phyloP scores from a whole-genome alignment of 2,329 filamentous ascomycete species.

The Xylaria sp. region DNA sequence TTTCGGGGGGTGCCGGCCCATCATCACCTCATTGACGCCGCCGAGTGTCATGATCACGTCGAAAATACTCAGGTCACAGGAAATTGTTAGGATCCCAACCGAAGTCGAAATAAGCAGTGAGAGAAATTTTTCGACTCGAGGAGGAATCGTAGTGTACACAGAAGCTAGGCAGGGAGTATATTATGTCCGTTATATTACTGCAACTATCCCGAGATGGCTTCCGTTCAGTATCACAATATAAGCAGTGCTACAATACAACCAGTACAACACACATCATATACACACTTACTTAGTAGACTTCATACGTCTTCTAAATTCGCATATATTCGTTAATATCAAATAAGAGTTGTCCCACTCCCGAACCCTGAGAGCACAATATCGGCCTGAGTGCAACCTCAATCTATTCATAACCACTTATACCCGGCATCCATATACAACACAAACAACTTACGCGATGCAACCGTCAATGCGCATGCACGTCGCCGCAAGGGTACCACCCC shows the following conservation, averaged over 20 bases:
- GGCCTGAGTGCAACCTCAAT: constrained; percentile 10
- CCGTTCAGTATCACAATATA: constrained; percentile 22
- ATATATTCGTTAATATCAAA: background rate
- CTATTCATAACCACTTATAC: background rate
- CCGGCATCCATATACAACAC: background rate
- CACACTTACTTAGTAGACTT: background rate
- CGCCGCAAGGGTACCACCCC: constrained; percentile 37
- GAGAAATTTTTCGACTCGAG: background rate
- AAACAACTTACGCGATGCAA: constrained; percentile 34
- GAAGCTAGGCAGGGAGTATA: constrained; percentile 26
- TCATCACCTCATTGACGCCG: constrained; percentile 32
- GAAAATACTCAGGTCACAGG: constrained; percentile 14
- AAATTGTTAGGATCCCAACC: constrained; percentile 16
- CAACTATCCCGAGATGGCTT: constrained; percentile 23
- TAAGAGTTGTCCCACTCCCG: constrained; percentile 1
- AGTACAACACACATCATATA: constrained; percentile 15
- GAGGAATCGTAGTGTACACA: background rate
- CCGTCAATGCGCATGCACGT: constrained; percentile 41
- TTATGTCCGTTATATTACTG: constrained; percentile 24
- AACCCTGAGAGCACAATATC: constrained; percentile 1
- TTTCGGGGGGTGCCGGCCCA: constrained; percentile 32
- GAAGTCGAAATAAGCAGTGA: background rate
- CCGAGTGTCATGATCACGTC: constrained; percentile 33
- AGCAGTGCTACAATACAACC: constrained; percentile 6
- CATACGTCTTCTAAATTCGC: background rate